Percentiles rank a stretch among this genome's conserved stretches.
phyloP scores from a whole-genome alignment of 257 asterid species.

The Ocimum tenuiflorum region DNA sequence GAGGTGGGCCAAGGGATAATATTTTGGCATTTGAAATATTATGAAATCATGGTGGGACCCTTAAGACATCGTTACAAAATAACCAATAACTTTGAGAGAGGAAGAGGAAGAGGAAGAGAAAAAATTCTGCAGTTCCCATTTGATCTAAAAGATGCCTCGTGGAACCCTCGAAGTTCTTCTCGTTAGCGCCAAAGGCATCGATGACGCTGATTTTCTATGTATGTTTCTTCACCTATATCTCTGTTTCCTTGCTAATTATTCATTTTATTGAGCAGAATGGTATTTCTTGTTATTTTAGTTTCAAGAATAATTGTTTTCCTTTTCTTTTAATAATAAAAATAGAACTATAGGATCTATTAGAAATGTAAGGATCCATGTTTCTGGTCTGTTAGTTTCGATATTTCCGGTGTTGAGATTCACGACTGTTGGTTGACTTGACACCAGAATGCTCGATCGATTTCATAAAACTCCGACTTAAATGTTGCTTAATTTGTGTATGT shows the following conservation, averaged over 20 bases:
- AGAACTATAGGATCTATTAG: neutral
- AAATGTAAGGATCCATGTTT: neutral
- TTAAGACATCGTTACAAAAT: neutral
- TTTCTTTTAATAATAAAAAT: too few species aligned
- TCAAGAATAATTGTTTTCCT: neutral
- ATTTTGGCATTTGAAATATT: too few species aligned
- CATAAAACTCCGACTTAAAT: neutral
- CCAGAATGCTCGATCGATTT: neutral
- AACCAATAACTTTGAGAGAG: neutral
- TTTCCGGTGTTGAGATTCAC: neutral
- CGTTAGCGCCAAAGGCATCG: slow-evolving; percentile 65
- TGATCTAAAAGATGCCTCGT: slow-evolving; percentile 38
- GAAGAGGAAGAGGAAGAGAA: neutral
- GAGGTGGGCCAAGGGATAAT: too few species aligned
- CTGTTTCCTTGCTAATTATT: neutral
- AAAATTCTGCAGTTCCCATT: neutral
- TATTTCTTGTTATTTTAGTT: neutral
- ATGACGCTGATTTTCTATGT: slow-evolving; percentile 52
- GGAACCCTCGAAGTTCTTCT: slow-evolving; percentile 85
- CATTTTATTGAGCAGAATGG: neutral
- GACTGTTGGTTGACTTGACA: slow-evolving; percentile 15
- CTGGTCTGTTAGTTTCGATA: neutral
- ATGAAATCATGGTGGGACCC: too few species aligned
- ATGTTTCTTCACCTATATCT: slow-evolving; percentile 3
- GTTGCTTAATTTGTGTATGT: too few species aligned